Percentiles rank a stretch among this genome's conserved stretches.
phyloP scores from a whole-genome alignment of 352 stramenopile species.

The Aphanomyces invadans region DNA sequence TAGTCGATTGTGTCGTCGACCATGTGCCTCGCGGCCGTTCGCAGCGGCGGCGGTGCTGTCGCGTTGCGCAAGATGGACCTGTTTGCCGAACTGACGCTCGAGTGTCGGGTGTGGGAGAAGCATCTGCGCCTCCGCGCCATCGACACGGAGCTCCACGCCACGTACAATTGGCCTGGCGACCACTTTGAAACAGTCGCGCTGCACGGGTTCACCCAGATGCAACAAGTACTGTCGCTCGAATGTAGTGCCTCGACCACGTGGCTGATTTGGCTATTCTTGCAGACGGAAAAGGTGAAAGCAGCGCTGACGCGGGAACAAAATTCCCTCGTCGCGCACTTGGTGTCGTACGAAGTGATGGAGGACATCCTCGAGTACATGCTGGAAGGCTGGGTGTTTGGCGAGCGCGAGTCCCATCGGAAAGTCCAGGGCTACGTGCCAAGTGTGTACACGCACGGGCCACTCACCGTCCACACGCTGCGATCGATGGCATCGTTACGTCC shows the following conservation, averaged over 20 bases:
- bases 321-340: conserved; percentile 73
- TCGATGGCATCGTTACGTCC: conserved; percentile 33
- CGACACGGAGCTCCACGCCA: conserved; percentile 90
- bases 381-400: conserved; percentile 94
- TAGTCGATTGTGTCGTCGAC: conserved; percentile 11
- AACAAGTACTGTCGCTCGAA: conserved; percentile 42
- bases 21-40: conserved; percentile 55
- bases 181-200: conserved; percentile 87
- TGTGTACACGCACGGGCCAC: conserved; percentile 67
- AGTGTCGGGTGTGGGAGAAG: conserved; percentile 60
- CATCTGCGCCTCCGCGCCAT: conserved; percentile 65
- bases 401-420: conserved; percentile 71
- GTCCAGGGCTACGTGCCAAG: conserved; percentile 76
- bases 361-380: conserved; percentile 93
- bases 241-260: no score
- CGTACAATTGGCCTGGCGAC: conserved; percentile 64
- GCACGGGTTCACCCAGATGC: conserved; percentile 85
- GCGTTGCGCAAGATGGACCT: conserved; percentile 56
- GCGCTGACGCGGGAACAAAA: conserved; percentile 86
- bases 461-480: conserved; percentile 62
- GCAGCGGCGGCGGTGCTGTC: conserved; percentile 40
- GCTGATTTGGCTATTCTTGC: neutral
- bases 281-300: conserved; percentile 54
- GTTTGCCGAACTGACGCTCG: conserved; percentile 61
- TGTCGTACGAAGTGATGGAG: conserved; percentile 87